Evolutionary conservation across 2,329 filamentous ascomycete genomes (phyloP).

Genomic region (Phialemoniopsis sp.): DNA sequence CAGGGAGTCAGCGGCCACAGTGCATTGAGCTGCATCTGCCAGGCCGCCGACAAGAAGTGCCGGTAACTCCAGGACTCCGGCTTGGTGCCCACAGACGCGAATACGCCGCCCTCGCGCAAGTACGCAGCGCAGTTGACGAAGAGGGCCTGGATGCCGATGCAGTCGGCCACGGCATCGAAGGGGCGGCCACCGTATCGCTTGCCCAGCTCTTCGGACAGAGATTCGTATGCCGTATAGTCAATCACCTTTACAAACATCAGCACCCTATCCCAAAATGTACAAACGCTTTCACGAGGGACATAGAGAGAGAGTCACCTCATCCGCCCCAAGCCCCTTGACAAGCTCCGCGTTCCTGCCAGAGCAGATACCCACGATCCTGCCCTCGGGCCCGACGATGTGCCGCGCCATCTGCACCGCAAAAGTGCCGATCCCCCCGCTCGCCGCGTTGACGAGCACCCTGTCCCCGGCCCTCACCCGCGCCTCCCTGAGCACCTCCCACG

Average conservation of each 20-base stretch:
- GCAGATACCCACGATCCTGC: slow-evolving; percentile 40
- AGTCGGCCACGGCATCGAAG: slow-evolving; percentile 44
- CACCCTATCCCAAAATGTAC: too few relatives aligned
- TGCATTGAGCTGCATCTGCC: slow-evolving; percentile 31
- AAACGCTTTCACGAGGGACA: too few relatives aligned
- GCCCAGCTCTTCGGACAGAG: slow-evolving; percentile 28
- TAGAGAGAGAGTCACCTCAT: slow-evolving; percentile 27
- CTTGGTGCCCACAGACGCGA: not conserved
- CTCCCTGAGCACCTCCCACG: slow-evolving; percentile 17
- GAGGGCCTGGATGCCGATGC: slow-evolving; percentile 41
- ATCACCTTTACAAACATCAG: slow-evolving; percentile 29
- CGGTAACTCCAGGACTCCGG: not conserved
- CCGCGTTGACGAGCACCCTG: slow-evolving; percentile 43
- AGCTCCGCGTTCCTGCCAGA: slow-evolving; percentile 39
- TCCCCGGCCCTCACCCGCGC: slow-evolving; percentile 12
- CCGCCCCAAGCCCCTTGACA: slow-evolving; percentile 40
- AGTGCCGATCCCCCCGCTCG: slow-evolving; percentile 45
- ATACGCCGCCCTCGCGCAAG: slow-evolving; percentile 14
- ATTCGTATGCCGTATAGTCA: slow-evolving; percentile 31
- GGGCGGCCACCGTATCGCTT: slow-evolving; percentile 16
- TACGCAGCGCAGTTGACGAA: slow-evolving; percentile 33
- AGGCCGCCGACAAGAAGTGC: slow-evolving; percentile 20
- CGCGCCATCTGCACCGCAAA: slow-evolving; percentile 40
- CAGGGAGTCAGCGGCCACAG: slow-evolving; percentile 27
- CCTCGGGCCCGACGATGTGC: slow-evolving; percentile 15